These are phyloP conservation scores for Hypoxylon fragiforme DNA, from an alignment of 495 filamentous ascomycete genomes.

Conservation along the genomic window DNA sequence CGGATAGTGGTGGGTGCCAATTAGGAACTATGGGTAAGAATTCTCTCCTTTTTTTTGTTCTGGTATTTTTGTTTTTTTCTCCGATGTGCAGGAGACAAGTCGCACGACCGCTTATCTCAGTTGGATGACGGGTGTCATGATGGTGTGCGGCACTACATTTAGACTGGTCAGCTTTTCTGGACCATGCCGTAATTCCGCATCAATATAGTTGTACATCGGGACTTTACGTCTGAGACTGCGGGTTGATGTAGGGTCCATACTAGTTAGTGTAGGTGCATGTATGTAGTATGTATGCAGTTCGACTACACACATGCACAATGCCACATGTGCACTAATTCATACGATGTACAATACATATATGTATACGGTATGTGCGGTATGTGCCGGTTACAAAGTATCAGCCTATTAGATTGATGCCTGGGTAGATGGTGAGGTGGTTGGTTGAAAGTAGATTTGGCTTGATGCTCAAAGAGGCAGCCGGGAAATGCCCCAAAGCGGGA, in stretches of 20 bases:
- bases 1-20: too few species aligned
- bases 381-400: background rate
- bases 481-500: background rate
- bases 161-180: slow-evolving; percentile 9
- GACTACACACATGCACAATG: too few species aligned
- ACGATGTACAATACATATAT: background rate
- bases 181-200: slow-evolving; percentile 7
- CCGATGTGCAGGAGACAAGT: slow-evolving; percentile 17
- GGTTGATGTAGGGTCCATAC: background rate
- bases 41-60: slow-evolving; percentile 1
- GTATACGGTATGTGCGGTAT: background rate
- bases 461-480: background rate
- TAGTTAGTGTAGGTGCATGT: background rate
- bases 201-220: slow-evolving; percentile 4
- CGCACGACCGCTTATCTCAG: slow-evolving; percentile 4
- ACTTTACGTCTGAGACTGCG: too few species aligned
- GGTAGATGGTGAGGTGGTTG: background rate
- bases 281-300: background rate
- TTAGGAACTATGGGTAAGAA: background rate
- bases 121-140: slow-evolving; percentile 1
- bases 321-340: too few species aligned
- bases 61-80: too few species aligned
- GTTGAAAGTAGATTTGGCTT: background rate
- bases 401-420: background rate
- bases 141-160: slow-evolving; percentile 10